Conservation (phyloP, 2,329 filamentous ascomycete species). For the Dothideomycetidae sp. region DNA sequence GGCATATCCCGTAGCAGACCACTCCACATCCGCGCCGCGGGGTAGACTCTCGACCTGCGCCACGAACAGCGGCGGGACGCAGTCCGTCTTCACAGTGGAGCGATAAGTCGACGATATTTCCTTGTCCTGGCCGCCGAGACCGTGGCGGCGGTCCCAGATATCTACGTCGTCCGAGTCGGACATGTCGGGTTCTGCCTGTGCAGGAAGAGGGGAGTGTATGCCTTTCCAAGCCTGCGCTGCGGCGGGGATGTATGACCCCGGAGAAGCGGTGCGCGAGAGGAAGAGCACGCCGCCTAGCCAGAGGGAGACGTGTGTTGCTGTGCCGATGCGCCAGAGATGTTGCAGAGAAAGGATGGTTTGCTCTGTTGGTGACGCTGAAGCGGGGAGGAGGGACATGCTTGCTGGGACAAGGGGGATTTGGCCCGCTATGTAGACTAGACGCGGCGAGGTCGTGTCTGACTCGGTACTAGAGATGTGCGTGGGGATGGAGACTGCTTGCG, state of each 20-base stretch:
- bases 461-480: conserved; percentile 7
- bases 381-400: conserved; percentile 45
- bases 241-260: conserved; percentile 18
- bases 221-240: conserved; percentile 31
- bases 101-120: conserved; percentile 22
- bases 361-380: conserved; percentile 29
- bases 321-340: conserved; percentile 73
- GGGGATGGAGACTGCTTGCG: conserved; percentile 59
- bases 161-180: conserved; percentile 42
- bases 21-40: conserved; percentile 61
- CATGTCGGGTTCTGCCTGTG: conserved; percentile 18
- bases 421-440: conserved; percentile 58
- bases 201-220: conserved; percentile 14
- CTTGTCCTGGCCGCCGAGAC: conserved; percentile 16
- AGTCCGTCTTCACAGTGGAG: conserved; percentile 11
- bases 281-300: conserved; percentile 69
- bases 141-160: conserved; percentile 51
- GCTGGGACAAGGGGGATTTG: conserved; percentile 80
- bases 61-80: conserved; percentile 53
- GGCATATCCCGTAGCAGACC: conserved; percentile 34
- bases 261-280: conserved; percentile 36
- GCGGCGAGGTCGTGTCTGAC: conserved; percentile 11
- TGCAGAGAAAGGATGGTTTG: conserved; percentile 66
- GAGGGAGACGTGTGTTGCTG: conserved; percentile 54
- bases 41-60: conserved; percentile 67